These are phyloP conservation scores for Polytrichum formosum DNA, from an alignment of 225 moss, liverwort and hornwort genomes.

Conservation along the genomic window DNA sequence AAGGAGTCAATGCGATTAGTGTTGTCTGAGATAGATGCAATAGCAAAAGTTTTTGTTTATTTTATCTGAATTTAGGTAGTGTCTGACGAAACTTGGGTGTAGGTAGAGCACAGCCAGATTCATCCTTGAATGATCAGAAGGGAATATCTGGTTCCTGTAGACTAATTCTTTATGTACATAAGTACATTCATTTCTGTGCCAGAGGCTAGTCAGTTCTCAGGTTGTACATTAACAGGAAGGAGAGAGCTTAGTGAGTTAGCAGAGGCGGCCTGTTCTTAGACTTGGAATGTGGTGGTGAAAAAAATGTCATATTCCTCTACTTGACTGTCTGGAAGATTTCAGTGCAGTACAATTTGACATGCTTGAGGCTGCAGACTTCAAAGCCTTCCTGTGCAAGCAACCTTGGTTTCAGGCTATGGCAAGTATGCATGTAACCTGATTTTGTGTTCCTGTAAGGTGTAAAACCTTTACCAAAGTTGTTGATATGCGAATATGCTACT, in stretches of 20 bases:
- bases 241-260: constrained; percentile 18
- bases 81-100: constrained; percentile 26
- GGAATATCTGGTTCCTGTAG: constrained; percentile 61
- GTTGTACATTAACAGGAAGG: constrained; percentile 50
- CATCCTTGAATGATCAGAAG: constrained; percentile 23
- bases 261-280: constrained; percentile 10
- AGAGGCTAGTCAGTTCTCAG: constrained; percentile 51
- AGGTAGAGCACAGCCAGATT: constrained; percentile 28
- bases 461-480: too few species aligned
- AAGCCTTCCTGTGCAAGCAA: constrained; percentile 3
- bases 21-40: constrained; percentile 48
- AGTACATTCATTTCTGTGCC: constrained; percentile 74
- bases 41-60: constrained; percentile 19
- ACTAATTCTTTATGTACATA: constrained; percentile 96
- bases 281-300: constrained; percentile 21
- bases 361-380: constrained; percentile 1
- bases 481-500: too few species aligned
- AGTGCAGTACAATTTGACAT: constrained; percentile 12
- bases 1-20: constrained; percentile 86
- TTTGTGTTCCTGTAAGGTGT: not conserved
- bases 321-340: constrained; percentile 12
- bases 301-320: constrained; percentile 11
- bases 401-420: constrained; percentile 4
- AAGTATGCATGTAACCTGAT: constrained; percentile 8
- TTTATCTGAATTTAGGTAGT: constrained; percentile 20